phyloP scores from a whole-genome alignment of 2,329 filamentous ascomycete species.

The Colletotrichum agaves region DNA sequence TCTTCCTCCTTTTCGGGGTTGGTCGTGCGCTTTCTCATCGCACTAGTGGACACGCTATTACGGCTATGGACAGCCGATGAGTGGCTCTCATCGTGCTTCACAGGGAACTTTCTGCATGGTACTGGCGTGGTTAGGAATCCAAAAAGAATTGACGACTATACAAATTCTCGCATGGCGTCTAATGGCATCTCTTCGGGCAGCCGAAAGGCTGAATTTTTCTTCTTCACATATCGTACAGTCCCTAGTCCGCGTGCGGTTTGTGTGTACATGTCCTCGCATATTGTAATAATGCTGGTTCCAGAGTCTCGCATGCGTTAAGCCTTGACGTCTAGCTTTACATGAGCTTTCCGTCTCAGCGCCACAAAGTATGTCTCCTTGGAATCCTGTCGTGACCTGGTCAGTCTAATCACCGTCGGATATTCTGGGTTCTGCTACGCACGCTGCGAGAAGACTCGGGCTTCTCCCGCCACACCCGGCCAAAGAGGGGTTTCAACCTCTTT shows the following conservation, averaged over 20 bases:
- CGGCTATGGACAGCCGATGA: constrained; percentile 23
- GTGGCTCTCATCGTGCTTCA: constrained; percentile 40
- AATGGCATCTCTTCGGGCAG: constrained; percentile 30
- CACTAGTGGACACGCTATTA: constrained; percentile 21
- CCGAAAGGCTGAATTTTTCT: constrained; percentile 5
- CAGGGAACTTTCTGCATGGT: constrained; percentile 52
- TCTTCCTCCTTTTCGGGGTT: constrained; percentile 14
- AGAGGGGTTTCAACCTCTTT: constrained; percentile 77
- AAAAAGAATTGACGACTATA: constrained; percentile 38
- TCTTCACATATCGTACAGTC: neutral
- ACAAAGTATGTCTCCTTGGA: constrained; percentile 91
- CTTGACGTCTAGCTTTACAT: constrained; percentile 41
- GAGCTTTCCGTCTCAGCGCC: constrained; percentile 73
- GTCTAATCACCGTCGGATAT: neutral
- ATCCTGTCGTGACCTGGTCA: constrained; percentile 62
- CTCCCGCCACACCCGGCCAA: constrained; percentile 82
- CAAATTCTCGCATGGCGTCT: constrained; percentile 28
- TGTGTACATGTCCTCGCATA: neutral
- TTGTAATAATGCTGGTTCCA: neutral
- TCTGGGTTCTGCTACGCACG: constrained; percentile 62
- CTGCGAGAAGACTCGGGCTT: constrained; percentile 92
- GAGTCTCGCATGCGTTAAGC: neutral
- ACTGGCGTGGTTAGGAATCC: constrained; percentile 60
- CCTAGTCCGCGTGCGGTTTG: neutral
- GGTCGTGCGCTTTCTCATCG: constrained; percentile 24